Conservation (phyloP, 345 rosid genomes). For the Eucalyptus coolabah region DNA sequence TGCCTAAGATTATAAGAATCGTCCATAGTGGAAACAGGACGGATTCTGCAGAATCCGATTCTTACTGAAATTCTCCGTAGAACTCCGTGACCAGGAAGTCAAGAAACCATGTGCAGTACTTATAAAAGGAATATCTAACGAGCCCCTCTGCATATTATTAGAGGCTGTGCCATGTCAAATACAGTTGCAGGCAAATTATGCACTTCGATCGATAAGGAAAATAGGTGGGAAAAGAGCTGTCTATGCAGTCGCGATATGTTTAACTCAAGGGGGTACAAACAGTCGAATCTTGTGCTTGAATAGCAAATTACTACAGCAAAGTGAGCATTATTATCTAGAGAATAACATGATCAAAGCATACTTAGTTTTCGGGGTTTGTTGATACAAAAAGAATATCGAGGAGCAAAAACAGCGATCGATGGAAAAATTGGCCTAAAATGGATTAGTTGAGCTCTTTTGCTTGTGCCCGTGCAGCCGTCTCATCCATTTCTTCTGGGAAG, state of each 20-base stretch:
- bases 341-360: not conserved
- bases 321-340: not conserved
- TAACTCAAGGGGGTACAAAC: not conserved
- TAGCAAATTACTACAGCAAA: not conserved
- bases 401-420: not conserved
- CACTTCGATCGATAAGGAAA: not conserved
- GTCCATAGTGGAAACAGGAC: not conserved
- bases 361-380: not conserved
- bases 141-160: not conserved
- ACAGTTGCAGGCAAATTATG: not conserved
- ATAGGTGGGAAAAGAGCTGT: not conserved
- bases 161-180: not conserved
- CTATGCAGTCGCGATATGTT: not conserved
- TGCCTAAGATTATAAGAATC: not conserved
- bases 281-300: not conserved
- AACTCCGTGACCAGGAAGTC: not conserved
- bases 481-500: slow-evolving; percentile 57
- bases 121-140: not conserved
- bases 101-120: not conserved
- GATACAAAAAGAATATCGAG: not conserved
- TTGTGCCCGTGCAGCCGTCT: slow-evolving; percentile 32
- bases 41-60: slow-evolving; percentile 19
- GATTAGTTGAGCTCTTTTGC: slow-evolving; percentile 7
- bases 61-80: not conserved
- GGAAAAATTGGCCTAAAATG: not conserved